Evolutionary conservation across 2,329 filamentous ascomycete species (phyloP).

Genomic region (Penicillium sp.): DNA sequence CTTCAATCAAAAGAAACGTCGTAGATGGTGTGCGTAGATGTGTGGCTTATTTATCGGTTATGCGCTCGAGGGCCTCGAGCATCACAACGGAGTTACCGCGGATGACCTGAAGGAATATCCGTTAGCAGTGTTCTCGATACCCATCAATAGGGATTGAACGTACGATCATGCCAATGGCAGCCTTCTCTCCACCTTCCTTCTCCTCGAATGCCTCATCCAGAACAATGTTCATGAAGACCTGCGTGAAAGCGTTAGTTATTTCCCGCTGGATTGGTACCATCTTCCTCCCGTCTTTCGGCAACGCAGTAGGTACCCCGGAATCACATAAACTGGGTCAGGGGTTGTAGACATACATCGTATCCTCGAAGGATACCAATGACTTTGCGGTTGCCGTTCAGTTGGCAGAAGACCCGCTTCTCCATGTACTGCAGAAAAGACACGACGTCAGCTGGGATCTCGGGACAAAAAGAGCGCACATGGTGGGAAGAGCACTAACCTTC

Average conservation of each 20-base stretch:
- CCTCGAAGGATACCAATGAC: constrained; percentile 91
- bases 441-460: constrained; percentile 14
- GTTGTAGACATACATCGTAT: constrained; percentile 72
- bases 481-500: constrained; percentile 63
- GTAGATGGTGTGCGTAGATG: constrained; percentile 10
- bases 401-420: constrained; percentile 97
- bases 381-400: constrained; percentile 96
- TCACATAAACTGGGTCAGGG: neutral
- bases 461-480: neutral
- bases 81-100: constrained; percentile 98
- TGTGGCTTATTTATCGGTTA: constrained; percentile 41
- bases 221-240: constrained; percentile 98
- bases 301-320: too few relatives aligned
- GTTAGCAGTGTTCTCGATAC: constrained; percentile 5
- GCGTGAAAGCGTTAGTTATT: constrained; percentile 6
- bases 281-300: too few relatives aligned
- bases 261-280: neutral
- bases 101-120: constrained; percentile 64
- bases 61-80: constrained; percentile 65
- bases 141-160: constrained; percentile 28
- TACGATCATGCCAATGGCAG: constrained; percentile 88
- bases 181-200: constrained; percentile 87
- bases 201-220: constrained; percentile 96
- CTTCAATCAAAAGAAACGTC: constrained; percentile 13
- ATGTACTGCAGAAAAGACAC: constrained; percentile 67